Percentiles rank a stretch among this genome's conserved stretches.
These are phyloP conservation scores for Ambrosia hybrid DNA, from an alignment of 140 eudicot genomes.

Conservation along the genomic window DNA sequence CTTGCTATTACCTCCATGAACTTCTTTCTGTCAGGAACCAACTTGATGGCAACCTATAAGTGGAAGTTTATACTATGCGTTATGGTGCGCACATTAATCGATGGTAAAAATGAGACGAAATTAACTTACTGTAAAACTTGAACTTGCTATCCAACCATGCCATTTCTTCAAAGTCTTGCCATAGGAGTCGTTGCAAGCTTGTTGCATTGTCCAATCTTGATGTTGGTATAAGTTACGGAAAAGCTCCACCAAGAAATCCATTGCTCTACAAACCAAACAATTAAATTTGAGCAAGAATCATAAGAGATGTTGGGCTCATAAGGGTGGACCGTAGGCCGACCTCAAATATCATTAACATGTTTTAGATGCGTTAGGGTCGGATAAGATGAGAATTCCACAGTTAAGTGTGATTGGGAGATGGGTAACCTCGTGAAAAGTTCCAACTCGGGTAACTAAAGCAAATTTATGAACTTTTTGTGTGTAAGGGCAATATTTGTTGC, in stretches of 20 bases:
- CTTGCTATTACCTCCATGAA: slow-evolving; percentile 71
- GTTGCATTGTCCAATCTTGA: slow-evolving; percentile 86
- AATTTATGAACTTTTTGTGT: no score
- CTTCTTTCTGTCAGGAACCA: slow-evolving; percentile 90
- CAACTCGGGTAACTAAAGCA: no score
- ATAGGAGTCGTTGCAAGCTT: slow-evolving; percentile 78
- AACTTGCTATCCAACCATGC: slow-evolving; percentile 96
- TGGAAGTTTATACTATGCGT: neutral
- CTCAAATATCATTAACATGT: no score
- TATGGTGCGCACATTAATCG: neutral
- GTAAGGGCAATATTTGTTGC: no score
- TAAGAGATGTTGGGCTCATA: no score
- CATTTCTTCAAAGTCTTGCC: slow-evolving; percentile 88
- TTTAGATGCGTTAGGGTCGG: no score
- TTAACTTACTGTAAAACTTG: slow-evolving; percentile 70
- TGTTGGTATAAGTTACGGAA: slow-evolving; percentile 67
- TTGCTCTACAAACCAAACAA: slow-evolving; percentile 47
- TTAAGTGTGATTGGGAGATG: no score
- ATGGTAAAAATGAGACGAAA: neutral
- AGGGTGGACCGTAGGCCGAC: no score
- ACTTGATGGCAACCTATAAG: slow-evolving; percentile 70
- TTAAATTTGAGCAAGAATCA: no score
- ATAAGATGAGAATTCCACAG: no score
- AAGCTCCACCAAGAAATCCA: slow-evolving; percentile 83
- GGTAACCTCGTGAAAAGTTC: no score